Conservation (phyloP, 2,329 filamentous ascomycete genomes). For the Cercospora berteroae region DNA sequence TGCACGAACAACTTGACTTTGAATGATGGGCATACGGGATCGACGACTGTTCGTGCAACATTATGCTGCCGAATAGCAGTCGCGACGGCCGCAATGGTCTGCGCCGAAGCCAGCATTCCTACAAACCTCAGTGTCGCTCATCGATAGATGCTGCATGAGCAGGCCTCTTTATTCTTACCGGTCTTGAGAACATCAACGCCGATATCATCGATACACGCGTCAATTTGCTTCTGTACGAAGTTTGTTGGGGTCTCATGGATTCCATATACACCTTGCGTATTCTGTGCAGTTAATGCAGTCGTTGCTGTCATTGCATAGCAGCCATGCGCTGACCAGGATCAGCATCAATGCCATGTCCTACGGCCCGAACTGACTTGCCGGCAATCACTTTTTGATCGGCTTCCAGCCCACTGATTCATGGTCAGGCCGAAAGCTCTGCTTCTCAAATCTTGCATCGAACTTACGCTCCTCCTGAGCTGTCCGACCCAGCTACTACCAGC, state of each 20-base stretch:
- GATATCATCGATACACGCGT: slow-evolving; percentile 79
- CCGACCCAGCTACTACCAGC: slow-evolving; percentile 81
- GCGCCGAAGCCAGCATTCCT: slow-evolving; percentile 80
- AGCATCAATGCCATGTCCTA: not conserved
- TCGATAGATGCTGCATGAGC: not conserved
- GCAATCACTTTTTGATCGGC: slow-evolving; percentile 88
- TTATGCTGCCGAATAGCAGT: slow-evolving; percentile 59
- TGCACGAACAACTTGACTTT: not conserved
- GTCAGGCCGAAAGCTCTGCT: not conserved
- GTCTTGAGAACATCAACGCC: slow-evolving; percentile 89
- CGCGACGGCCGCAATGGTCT: slow-evolving; percentile 67
- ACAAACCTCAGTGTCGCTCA: slow-evolving; percentile 18
- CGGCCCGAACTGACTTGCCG: slow-evolving; percentile 11
- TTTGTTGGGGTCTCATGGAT: slow-evolving; percentile 75
- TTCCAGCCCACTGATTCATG: slow-evolving; percentile 70
- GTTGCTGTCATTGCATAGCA: slow-evolving; percentile 97
- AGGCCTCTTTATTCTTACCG: slow-evolving; percentile 54
- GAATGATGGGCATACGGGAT: slow-evolving; percentile 60
- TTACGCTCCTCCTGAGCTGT: slow-evolving; percentile 87
- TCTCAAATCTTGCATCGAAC: slow-evolving; percentile 37
- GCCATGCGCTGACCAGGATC: slow-evolving; percentile 61
- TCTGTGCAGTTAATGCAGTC: slow-evolving; percentile 92
- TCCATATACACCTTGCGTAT: slow-evolving; percentile 78
- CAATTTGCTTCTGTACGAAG: slow-evolving; percentile 82
- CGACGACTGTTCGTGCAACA: slow-evolving; percentile 63